Evolutionary conservation across 371 early-diverging fungal genomes (phyloP).

Genomic region (Rhizopus sp.): DNA sequence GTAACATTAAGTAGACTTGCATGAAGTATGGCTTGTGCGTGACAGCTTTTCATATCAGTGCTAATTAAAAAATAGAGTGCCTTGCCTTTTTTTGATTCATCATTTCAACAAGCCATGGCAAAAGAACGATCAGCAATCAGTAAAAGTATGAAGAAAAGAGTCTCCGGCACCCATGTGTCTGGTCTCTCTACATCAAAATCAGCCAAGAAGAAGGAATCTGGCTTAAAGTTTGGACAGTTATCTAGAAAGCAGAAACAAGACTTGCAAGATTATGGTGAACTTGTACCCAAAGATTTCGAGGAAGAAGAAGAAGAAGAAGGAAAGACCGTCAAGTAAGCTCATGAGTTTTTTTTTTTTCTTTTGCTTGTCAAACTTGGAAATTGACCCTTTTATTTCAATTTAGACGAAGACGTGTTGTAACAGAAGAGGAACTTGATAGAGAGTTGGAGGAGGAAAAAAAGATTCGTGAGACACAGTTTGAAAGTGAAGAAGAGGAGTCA

Average conservation of each 20-base stretch:
- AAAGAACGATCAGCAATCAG: conserved; percentile 33
- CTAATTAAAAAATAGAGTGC: too few species aligned
- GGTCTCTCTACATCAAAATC: conserved; percentile 30
- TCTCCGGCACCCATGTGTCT: conserved; percentile 32
- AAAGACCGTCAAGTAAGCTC: conserved; percentile 16
- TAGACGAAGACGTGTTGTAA: conserved; percentile 50
- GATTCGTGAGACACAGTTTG: conserved; percentile 39
- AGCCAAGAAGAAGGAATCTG: conserved; percentile 28
- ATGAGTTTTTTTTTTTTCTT: not conserved
- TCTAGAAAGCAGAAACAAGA: conserved; percentile 57
- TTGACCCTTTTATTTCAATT: not conserved
- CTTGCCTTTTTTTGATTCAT: too few species aligned
- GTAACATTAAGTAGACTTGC: too few species aligned
- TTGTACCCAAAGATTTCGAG: conserved; percentile 63
- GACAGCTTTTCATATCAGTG: too few species aligned
- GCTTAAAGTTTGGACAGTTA: conserved; percentile 50
- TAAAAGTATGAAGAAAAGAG: conserved; percentile 29
- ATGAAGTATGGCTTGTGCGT: too few species aligned
- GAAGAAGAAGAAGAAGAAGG: conserved; percentile 32
- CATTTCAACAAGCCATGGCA: conserved; percentile 11
- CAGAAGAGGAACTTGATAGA: conserved; percentile 54
- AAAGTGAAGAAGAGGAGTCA: conserved; percentile 35
- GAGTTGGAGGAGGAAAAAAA: conserved; percentile 44
- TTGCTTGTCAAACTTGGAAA: not conserved
- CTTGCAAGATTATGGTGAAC: conserved; percentile 71